Evolutionary conservation across 768 basidiomycete species (phyloP).

Genomic region (Mycena metata): DNA sequence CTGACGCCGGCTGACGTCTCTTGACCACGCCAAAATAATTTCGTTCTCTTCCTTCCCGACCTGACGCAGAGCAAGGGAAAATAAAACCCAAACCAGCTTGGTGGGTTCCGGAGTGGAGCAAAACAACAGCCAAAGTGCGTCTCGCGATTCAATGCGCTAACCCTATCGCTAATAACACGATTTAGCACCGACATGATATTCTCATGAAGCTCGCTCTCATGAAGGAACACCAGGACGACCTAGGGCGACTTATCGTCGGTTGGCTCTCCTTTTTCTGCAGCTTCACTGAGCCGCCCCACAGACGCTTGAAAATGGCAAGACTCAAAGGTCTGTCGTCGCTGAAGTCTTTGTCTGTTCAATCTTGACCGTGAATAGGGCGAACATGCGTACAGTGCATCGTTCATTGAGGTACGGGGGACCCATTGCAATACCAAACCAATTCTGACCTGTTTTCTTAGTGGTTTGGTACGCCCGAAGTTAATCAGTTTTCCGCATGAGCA

Average conservation of each 20-base stretch:
- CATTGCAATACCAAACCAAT: background rate
- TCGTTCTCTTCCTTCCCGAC: too few species aligned
- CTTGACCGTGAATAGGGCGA: slow-evolving; percentile 68
- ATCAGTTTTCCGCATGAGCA: slow-evolving; percentile 45
- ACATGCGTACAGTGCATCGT: slow-evolving; percentile 86
- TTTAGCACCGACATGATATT: slow-evolving; percentile 84
- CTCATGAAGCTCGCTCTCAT: slow-evolving; percentile 85
- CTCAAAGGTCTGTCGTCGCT: slow-evolving; percentile 66
- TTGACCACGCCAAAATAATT: too few species aligned
- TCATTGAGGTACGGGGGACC: slow-evolving; percentile 72
- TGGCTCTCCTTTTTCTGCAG: slow-evolving; percentile 39
- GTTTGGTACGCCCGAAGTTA: slow-evolving; percentile 71
- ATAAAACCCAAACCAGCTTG: too few species aligned
- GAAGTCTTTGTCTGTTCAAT: background rate
- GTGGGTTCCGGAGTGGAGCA: slow-evolving; percentile 80
- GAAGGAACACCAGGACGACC: slow-evolving; percentile 88
- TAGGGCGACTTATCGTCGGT: slow-evolving; percentile 87
- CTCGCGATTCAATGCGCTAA: background rate
- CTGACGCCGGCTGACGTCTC: too few species aligned
- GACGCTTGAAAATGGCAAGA: slow-evolving; percentile 98
- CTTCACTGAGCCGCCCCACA: slow-evolving; percentile 48
- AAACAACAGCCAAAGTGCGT: slow-evolving; percentile 85
- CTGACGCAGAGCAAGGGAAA: too few species aligned
- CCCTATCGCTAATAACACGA: background rate
- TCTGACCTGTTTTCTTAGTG: slow-evolving; percentile 60